A percentile compares a stretch with the other conserved stretches of the same genome.
Conservation (phyloP, 169 alveolate genomes). For the Perkinsus marinus region DNA sequence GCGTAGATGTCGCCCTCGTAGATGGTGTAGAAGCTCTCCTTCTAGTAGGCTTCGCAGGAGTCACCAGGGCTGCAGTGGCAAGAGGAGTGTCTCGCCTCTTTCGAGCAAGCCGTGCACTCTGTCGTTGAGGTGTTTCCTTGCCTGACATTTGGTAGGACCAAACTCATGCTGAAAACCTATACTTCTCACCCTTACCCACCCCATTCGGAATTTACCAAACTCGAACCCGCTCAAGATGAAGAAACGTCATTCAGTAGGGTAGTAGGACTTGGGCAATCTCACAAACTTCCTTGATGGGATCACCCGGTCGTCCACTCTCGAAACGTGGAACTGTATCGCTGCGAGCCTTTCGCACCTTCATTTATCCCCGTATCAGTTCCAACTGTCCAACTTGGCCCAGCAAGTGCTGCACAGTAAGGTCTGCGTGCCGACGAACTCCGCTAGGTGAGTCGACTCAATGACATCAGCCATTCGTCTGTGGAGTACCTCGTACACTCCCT, state of each 20-base stretch:
- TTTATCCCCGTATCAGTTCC: background rate
- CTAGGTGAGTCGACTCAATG: background rate
- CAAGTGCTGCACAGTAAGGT: background rate
- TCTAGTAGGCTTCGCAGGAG: background rate
- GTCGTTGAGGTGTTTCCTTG: background rate
- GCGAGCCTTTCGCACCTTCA: background rate
- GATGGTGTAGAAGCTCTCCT: background rate
- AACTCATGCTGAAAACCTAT: background rate
- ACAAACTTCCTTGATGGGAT: background rate
- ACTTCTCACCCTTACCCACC: background rate
- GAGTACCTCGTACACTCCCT: background rate
- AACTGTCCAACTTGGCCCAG: background rate
- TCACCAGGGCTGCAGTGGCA: background rate
- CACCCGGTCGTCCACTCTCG: background rate
- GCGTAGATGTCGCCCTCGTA: background rate
- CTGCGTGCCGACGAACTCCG: background rate
- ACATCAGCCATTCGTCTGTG: background rate
- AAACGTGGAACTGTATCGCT: background rate
- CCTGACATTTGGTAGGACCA: background rate
- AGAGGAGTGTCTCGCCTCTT: background rate
- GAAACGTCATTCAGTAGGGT: background rate
- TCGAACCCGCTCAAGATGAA: background rate
- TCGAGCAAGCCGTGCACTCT: background rate
- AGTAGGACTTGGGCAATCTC: background rate
- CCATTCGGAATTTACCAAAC: background rate